Conservation (phyloP, 176 grass and related monocot species). For the Musa beccarii region DNA sequence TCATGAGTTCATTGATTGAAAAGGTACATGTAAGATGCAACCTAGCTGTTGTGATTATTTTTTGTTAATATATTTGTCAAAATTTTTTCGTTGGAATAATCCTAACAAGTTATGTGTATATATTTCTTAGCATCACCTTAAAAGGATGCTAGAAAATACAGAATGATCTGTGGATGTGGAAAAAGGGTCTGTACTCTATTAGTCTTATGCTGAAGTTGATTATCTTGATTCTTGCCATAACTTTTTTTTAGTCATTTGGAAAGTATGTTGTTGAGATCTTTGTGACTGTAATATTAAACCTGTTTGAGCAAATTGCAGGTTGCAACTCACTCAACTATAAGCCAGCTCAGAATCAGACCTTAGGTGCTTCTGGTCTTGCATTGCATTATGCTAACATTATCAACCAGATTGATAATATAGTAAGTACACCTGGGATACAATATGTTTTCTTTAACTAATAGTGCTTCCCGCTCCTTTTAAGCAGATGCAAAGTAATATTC, state of each 20-base stretch:
- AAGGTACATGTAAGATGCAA: too few species aligned
- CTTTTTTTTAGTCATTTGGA: not conserved
- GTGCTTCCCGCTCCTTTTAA: not conserved
- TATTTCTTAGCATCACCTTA: too few species aligned
- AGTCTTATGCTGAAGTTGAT: not conserved
- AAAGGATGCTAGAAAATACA: too few species aligned
- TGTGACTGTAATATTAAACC: not conserved
- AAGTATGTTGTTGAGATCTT: not conserved
- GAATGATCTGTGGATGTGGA: too few species aligned
- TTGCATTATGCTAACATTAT: conserved; percentile 98
- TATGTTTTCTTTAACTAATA: not conserved
- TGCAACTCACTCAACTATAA: conserved; percentile 16
- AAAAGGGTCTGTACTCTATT: not conserved
- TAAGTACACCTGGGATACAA: conserved; percentile 34
- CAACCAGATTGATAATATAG: conserved; percentile 96
- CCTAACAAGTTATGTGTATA: too few species aligned
- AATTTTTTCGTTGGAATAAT: too few species aligned
- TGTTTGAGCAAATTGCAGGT: conserved; percentile 26
- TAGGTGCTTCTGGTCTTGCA: conserved; percentile 72
- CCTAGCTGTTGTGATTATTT: too few species aligned
- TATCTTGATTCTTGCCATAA: not conserved
- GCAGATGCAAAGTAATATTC: not conserved
- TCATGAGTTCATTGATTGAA: too few species aligned
- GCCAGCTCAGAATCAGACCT: conserved; percentile 39
- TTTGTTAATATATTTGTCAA: too few species aligned